Percentiles rank a stretch among this genome's conserved stretches.
These are phyloP conservation scores for Candida labiduridarum DNA, from an alignment of 1,139 yeast species.

Conservation along the genomic window DNA sequence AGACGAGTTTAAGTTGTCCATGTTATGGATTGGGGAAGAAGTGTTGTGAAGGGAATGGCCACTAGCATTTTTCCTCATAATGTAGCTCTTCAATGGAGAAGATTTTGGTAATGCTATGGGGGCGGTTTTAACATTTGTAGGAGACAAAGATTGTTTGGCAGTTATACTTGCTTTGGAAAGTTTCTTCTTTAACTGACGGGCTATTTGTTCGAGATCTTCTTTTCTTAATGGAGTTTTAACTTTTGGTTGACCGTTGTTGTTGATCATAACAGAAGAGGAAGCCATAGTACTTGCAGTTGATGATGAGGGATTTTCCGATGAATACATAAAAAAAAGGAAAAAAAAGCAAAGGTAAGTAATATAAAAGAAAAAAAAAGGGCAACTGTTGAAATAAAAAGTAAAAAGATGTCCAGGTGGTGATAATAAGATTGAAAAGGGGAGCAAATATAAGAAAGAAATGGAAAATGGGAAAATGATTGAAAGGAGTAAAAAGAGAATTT, in stretches of 20 bases:
- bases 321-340: neutral
- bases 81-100: constrained; percentile 36
- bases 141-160: constrained; percentile 44
- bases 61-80: constrained; percentile 24
- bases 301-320: neutral
- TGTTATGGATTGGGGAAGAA: constrained; percentile 10
- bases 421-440: neutral
- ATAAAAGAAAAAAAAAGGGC: neutral
- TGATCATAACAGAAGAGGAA: neutral
- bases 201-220: constrained; percentile 51
- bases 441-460: too few species aligned
- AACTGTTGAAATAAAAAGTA: neutral
- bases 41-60: constrained; percentile 8
- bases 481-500: neutral
- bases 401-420: neutral
- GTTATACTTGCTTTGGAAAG: constrained; percentile 48
- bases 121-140: constrained; percentile 20
- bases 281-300: neutral
- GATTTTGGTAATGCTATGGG: constrained; percentile 20
- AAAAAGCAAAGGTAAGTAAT: neutral
- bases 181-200: constrained; percentile 47
- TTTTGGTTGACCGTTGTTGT: constrained; percentile 11
- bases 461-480: neutral
- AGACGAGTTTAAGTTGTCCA: constrained; percentile 26
- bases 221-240: constrained; percentile 43